Evolutionary conservation across 1,284 basidiomycete species (phyloP), one percentile per base, ranked within the genome.

Genomic region (Megacollybia platyphylla): DNA sequence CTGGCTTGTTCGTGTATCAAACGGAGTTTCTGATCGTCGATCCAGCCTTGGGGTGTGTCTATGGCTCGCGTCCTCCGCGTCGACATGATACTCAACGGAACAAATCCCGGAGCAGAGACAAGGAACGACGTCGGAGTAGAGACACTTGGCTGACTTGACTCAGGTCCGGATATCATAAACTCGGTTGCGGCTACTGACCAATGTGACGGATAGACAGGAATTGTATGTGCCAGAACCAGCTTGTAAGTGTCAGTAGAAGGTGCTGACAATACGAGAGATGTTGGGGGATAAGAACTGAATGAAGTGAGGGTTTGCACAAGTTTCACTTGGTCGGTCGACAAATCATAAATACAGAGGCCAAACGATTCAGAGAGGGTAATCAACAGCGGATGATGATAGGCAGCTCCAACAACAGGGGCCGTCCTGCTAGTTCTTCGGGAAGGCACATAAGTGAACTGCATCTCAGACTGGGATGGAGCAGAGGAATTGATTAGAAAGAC

Each of bases 111-210:
- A 5, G 45, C 43, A 11, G 37, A 38, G 46, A 45, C 32, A 49
- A 50, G 20, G 48, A 38, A n/a, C 36, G 43, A 37, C 48, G 47
- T 40, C 50, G 44, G 45, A 15, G 51, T 45, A 11, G 50, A 48
- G 18, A 54, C 38, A 20, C 49, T 36, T 9, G 56, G 47, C 29
- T 55, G 51, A 34, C 11, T 11, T 15, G 31, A 34, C 7, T 34
- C 31, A 34, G 31, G 7, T 27, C 59, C 61, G 17, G 69, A 66
- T 30, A 87, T 79, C 38, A 82, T 68, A 36, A 87, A 61, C 50
- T 87, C 85, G 4, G 82, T 84, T 3, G 72, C 75, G 20, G 80
- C 82, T n/a, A 81, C 71, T 30, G 79, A 78, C 82, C 84, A 88
- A 53, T 88, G 85, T 7, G 65, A 63, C 1, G 84, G 84, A 54